Evolutionary conservation across 208 protist species (phyloP).

Genomic region (Trypanosoma melophagium): DNA sequence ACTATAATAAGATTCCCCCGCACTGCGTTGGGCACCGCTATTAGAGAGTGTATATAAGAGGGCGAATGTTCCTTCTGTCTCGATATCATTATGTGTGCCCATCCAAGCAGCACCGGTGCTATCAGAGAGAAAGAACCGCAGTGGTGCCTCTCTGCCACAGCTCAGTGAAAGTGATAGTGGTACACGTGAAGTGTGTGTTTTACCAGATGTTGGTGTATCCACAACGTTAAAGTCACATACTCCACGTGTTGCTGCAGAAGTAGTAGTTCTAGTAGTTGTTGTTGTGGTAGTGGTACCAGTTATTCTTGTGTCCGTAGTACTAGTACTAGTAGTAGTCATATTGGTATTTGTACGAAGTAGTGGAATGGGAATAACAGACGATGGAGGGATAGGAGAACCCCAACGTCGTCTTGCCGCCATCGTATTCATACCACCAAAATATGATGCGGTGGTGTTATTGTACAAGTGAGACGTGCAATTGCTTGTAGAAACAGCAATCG

Average conservation of each 20-base stretch:
- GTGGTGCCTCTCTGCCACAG: slow-evolving; percentile 27
- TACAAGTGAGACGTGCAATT: no score
- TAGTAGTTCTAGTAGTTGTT: not conserved
- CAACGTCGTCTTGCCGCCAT: not conserved
- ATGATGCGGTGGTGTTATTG: not conserved
- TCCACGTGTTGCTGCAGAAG: not conserved
- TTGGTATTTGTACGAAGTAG: not conserved
- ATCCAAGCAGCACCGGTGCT: slow-evolving; percentile 24
- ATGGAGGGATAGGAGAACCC: slow-evolving; percentile 6
- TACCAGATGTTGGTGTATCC: not conserved
- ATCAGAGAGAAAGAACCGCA: slow-evolving; percentile 42
- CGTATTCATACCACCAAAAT: not conserved
- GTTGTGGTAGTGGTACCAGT: no score
- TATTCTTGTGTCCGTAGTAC: not conserved
- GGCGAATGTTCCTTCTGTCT: not conserved
- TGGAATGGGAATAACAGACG: slow-evolving; percentile 10
- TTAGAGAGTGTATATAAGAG: not conserved
- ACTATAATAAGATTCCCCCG: not conserved
- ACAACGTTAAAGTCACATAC: no score
- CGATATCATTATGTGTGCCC: slow-evolving; percentile 6
- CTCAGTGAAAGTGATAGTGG: slow-evolving; percentile 63
- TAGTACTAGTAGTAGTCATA: not conserved
- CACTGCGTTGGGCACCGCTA: not conserved
- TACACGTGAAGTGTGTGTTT: not conserved
- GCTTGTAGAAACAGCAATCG: no score